Evolutionary conservation across 2,329 filamentous ascomycete genomes (phyloP).

Genomic region (Fusarium udum): DNA sequence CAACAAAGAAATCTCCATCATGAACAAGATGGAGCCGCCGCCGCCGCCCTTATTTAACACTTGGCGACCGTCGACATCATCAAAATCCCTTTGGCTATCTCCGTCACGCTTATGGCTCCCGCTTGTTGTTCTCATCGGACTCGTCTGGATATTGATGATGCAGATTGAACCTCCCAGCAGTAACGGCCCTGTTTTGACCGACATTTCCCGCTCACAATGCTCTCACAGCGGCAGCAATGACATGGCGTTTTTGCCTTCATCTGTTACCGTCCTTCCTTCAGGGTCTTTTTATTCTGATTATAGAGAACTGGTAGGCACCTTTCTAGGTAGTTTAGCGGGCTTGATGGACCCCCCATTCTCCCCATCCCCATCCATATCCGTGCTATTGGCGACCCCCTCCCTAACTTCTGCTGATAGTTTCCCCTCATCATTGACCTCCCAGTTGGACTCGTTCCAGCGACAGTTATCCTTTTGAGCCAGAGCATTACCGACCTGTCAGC

Average conservation of each 20-base stretch:
- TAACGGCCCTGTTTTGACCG: not conserved
- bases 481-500: not conserved
- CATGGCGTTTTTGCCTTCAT: not conserved
- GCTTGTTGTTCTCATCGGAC: fast-evolving
- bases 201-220: not conserved
- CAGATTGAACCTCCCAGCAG: fast-evolving
- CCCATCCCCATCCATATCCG: not conserved
- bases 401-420: not conserved
- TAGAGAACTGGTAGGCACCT: not conserved
- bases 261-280: not conserved
- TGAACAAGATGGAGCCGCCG: not conserved
- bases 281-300: not conserved
- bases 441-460: not conserved
- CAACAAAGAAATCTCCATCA: not conserved
- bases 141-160: not conserved
- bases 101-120: fast-evolving
- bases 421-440: not conserved
- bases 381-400: not conserved
- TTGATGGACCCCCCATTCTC: not conserved
- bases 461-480: not conserved
- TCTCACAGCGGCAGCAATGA: not conserved
- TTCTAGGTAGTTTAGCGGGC: fast-evolving
- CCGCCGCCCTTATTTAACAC: not conserved
- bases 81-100: not conserved
- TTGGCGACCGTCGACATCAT: not conserved